Conservation (phyloP, 495 filamentous ascomycete species). For the Stereocaulon alpinum region DNA sequence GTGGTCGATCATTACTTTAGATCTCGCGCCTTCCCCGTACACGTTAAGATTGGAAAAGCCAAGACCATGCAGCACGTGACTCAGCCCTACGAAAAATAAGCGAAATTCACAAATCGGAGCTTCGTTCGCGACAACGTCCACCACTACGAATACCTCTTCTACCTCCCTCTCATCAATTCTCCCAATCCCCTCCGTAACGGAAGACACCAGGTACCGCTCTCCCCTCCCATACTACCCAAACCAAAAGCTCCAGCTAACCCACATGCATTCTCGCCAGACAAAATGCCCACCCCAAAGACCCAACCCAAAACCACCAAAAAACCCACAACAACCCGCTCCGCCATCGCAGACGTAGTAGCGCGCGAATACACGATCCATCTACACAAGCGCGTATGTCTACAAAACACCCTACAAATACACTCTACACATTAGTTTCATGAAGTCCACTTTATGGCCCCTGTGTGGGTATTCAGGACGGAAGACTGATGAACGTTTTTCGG, state of each 20-base stretch:
- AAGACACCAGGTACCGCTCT: not conserved
- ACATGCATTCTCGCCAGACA: no score
- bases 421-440: conserved; percentile 52
- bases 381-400: conserved; percentile 89
- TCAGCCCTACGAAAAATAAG: not conserved
- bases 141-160: not conserved
- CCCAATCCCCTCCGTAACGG: not conserved
- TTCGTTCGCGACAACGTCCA: not conserved
- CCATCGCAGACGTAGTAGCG: conserved; percentile 94
- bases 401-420: no score
- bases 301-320: conserved; percentile 19
- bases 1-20: no score
- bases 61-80: not conserved
- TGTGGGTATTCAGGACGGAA: conserved; percentile 47
- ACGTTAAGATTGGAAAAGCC: not conserved
- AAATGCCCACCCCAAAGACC: conserved; percentile 21
- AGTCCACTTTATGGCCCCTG: conserved; percentile 50
- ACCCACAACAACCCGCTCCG: conserved; percentile 49
- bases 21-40: no score
- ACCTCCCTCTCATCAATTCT: not conserved
- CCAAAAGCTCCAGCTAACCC: not conserved
- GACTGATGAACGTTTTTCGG: conserved; percentile 38
- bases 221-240: not conserved
- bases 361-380: conserved; percentile 99
- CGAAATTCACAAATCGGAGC: not conserved